phyloP scores from a whole-genome alignment of 306 rosid species.

The Calophaca sinica region DNA sequence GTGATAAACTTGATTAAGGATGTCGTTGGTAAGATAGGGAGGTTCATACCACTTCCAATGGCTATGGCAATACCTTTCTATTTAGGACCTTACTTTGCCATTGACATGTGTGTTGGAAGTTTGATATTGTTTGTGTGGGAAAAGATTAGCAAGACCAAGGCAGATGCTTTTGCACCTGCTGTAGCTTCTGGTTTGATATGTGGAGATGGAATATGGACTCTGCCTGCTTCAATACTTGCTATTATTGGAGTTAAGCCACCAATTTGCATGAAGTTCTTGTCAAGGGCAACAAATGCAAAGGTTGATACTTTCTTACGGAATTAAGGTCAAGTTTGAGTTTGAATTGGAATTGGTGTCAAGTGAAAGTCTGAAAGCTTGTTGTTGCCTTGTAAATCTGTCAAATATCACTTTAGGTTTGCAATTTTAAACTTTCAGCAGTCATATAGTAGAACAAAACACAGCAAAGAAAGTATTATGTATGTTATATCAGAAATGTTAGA shows the following conservation, averaged over 20 bases:
- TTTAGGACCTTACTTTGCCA: constrained; percentile 59
- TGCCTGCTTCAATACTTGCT: constrained; percentile 62
- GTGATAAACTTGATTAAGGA: constrained; percentile 50
- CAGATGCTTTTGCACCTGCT: constrained; percentile 60
- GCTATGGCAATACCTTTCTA: constrained; percentile 69
- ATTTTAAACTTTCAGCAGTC: constrained; percentile 17
- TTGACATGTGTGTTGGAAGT: constrained; percentile 68
- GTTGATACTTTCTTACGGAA: constrained; percentile 49
- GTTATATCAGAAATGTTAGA: constrained; percentile 19
- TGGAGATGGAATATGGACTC: constrained; percentile 65
- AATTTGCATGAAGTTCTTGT: constrained; percentile 64
- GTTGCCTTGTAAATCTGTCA: constrained; percentile 45
- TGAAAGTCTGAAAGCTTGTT: constrained; percentile 8
- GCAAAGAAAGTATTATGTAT: not conserved
- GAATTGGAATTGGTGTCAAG: constrained; percentile 29
- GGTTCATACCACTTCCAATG: constrained; percentile 63
- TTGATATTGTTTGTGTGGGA: constrained; percentile 56
- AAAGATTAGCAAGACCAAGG: constrained; percentile 51
- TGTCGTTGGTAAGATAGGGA: constrained; percentile 52
- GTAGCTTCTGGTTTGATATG: constrained; percentile 71
- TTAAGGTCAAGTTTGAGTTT: constrained; percentile 44
- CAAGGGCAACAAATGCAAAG: constrained; percentile 50
- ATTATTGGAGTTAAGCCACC: constrained; percentile 64
- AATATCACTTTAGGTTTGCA: constrained; percentile 7
- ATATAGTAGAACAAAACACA: constrained; percentile 21